phyloP scores from a whole-genome alignment of 129 eudicot species.

The Escallonia rubra region DNA sequence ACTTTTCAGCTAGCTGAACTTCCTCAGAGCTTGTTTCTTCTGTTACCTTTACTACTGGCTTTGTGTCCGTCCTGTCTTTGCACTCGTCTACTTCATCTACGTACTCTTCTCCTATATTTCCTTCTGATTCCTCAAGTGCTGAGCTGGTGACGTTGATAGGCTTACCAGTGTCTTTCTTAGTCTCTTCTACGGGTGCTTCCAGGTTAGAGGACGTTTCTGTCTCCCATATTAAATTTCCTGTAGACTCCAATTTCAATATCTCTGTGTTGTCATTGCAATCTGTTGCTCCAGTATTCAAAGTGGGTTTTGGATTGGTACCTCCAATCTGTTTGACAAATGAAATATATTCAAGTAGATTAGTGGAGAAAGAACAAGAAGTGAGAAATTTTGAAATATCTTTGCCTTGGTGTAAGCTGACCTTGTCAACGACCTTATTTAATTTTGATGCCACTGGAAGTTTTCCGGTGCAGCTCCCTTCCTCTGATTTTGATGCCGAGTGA shows the following conservation, averaged over 20 bases:
- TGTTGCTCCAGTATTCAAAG: constrained; percentile 13
- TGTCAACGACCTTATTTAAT: too few relatives aligned
- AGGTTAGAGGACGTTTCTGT: constrained; percentile 13
- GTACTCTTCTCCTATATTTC: constrained; percentile 11
- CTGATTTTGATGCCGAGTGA: too few relatives aligned
- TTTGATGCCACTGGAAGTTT: too few relatives aligned
- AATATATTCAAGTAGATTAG: too few relatives aligned
- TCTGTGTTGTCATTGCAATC: constrained; percentile 9
- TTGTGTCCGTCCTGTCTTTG: constrained; percentile 1
- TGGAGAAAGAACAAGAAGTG: neutral
- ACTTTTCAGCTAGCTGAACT: neutral
- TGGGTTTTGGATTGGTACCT: neutral
- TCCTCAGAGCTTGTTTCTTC: constrained; percentile 4
- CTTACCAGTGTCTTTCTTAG: constrained; percentile 3
- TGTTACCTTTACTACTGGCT: neutral
- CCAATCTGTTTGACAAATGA: constrained; percentile 3
- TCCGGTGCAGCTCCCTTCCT: too few relatives aligned
- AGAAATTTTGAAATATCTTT: too few relatives aligned
- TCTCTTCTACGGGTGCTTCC: constrained; percentile 17
- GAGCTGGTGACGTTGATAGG: constrained; percentile 2
- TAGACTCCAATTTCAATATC: constrained; percentile 1
- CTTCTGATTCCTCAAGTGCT: neutral
- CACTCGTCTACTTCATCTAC: neutral
- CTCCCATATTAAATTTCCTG: constrained; percentile 20
- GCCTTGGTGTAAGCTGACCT: too few relatives aligned